Evolutionary conservation across 2,329 filamentous ascomycete genomes (phyloP), one percentile per base, ranked within the genome.

Genomic region (Trichophyton benhamiae): DNA sequence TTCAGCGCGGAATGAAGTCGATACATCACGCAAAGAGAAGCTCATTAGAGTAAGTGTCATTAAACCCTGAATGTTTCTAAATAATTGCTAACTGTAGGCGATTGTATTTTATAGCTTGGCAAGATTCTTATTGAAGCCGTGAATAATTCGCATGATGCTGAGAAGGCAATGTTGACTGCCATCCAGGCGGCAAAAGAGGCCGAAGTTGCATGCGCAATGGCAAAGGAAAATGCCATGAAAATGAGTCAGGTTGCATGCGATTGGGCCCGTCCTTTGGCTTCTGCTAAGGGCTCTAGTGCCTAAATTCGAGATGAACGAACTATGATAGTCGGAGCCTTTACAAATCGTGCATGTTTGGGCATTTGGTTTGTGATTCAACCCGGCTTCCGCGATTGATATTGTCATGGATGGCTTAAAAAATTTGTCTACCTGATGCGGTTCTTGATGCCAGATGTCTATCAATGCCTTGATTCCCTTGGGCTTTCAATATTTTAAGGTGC

Each of bases 61-160:
- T 11, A 9, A 9, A 20, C 33, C 22, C 9, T 57, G n/a, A 33
- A 4, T 15, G 33, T 22, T 42, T 36, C 15, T 55, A 52, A 44
- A 58, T 46, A 22, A 9, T 27, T 53, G 44, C 22, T 53, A 48
- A 63, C 44, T 59, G 25, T 33, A 17, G 33, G 11, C 11, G 2
- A 15, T 30, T 22, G 22, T 44, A 7, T 36, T 25, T 33, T 36
- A 11, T 52, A 63, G 63, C 57, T 67, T 5, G 66, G 63, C 11
- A 64, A 63, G 60, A 63, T 64, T 38, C 65, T 66, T 33, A 64
- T 67, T 48, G 65, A 67, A 46, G 61, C 64, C 0, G 63, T 67
- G n/a, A 67, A 67, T 42, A 57, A 66, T 49, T 64, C 63, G n/a
- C 63, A 67, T 44, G 65, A 67, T 46, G 66, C 66, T 0, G 65